phyloP scores from a whole-genome alignment of 1,284 basidiomycete species.

The Cronartium quercuum region DNA sequence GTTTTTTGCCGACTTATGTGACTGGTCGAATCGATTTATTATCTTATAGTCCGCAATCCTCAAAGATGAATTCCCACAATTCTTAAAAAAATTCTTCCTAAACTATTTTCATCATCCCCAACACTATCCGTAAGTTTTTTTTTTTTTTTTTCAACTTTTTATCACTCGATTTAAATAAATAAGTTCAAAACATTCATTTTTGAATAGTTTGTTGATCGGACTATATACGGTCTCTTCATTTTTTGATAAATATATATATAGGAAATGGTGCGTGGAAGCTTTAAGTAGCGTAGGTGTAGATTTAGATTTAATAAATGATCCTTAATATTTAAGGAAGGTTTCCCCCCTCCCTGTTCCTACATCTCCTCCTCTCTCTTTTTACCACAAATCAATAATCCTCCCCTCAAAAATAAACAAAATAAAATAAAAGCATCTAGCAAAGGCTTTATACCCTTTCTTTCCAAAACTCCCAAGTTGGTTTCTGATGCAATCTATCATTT shows the following conservation, averaged over 20 bases:
- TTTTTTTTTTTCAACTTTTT: conserved; percentile 41
- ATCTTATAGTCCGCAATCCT: conserved; percentile 56
- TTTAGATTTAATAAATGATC: conserved; percentile 57
- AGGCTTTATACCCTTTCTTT: conserved; percentile 9
- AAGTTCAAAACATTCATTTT: conserved; percentile 38
- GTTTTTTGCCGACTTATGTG: neutral
- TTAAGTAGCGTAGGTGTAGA: conserved; percentile 68
- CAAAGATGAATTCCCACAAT: conserved; percentile 65
- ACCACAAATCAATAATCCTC: conserved; percentile 46
- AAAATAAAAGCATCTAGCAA: conserved; percentile 8
- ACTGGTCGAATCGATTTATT: neutral
- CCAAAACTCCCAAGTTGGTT: conserved; percentile 41
- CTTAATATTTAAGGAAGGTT: conserved; percentile 58
- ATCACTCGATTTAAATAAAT: conserved; percentile 40
- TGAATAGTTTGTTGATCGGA: neutral
- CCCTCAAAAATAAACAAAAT: neutral
- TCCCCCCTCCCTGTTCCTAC: too few relatives aligned
- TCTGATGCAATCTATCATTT: too few relatives aligned
- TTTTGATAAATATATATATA: conserved; percentile 55
- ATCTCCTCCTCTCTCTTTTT: conserved; percentile 66
- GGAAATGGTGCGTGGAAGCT: conserved; percentile 74
- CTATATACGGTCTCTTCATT: neutral
- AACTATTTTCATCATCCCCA: conserved; percentile 60
- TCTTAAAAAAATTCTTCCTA: conserved; percentile 65
- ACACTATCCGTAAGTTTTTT: neutral